Conservation (phyloP, 148 eudicot species). For the Pouteria glomerata region DNA sequence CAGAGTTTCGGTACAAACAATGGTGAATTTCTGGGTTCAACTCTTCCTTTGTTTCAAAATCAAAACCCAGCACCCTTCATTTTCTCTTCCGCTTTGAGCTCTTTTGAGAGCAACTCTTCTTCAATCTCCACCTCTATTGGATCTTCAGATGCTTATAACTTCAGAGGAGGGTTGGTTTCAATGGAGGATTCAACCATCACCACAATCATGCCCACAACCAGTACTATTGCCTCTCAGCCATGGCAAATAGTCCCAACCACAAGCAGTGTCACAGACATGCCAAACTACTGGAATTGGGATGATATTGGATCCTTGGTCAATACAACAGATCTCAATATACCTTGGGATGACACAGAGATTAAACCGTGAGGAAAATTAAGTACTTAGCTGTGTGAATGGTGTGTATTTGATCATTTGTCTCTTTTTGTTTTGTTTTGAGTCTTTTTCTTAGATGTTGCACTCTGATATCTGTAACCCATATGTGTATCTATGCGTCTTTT, state of each 20-base stretch:
- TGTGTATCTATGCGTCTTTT: background rate
- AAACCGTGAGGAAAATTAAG: slow-evolving; percentile 19
- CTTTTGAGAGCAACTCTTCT: slow-evolving; percentile 38
- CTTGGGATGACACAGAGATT: slow-evolving; percentile 48
- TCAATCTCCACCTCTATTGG: slow-evolving; percentile 27
- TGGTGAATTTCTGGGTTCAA: slow-evolving; percentile 19
- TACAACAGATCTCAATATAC: slow-evolving; percentile 38
- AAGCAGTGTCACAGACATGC: slow-evolving; percentile 12
- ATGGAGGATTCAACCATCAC: slow-evolving; percentile 10
- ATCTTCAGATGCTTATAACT: slow-evolving; percentile 24
- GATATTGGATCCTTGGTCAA: slow-evolving; percentile 47
- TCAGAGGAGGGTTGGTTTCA: slow-evolving; percentile 20
- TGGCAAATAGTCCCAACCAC: slow-evolving; percentile 18
- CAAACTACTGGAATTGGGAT: slow-evolving; percentile 63
- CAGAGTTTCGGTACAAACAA: background rate
- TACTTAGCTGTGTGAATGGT: background rate
- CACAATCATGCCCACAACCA: slow-evolving; percentile 1
- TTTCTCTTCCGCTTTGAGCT: slow-evolving; percentile 27
- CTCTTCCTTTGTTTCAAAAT: slow-evolving; percentile 15
- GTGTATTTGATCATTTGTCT: background rate
- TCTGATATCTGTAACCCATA: background rate
- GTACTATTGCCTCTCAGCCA: slow-evolving; percentile 20
- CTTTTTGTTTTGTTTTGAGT: background rate
- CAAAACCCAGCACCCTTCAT: slow-evolving; percentile 35
- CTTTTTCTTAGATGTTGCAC: background rate